phyloP scores from a whole-genome alignment of 345 rosid genomes.

The Salix viminalis region DNA sequence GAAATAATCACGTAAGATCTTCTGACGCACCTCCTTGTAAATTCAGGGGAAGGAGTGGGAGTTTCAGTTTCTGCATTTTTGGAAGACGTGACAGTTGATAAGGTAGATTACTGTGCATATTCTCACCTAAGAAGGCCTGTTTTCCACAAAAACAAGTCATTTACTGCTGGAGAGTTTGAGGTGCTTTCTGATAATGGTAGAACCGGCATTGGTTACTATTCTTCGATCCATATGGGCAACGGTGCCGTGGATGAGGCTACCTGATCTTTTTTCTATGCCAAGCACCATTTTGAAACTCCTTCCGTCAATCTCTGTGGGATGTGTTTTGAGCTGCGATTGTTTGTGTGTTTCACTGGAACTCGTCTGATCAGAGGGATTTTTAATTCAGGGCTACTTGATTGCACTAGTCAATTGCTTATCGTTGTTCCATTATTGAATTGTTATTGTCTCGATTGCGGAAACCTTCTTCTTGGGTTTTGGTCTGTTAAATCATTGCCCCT shows the following conservation, averaged over 20 bases:
- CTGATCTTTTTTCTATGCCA: background rate
- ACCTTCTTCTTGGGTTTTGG: background rate
- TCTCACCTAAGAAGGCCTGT: constrained; percentile 50
- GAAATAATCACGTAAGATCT: background rate
- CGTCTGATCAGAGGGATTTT: background rate
- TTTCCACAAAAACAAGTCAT: constrained; percentile 18
- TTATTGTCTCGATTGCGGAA: constrained; percentile 1
- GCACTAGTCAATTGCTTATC: background rate
- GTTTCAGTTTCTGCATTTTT: constrained; percentile 54
- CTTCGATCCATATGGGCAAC: background rate
- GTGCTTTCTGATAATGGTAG: constrained; percentile 35
- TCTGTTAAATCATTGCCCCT: background rate
- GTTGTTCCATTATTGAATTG: background rate
- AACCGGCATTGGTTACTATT: constrained; percentile 41
- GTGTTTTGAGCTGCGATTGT: background rate
- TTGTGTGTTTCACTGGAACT: background rate
- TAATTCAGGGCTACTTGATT: background rate
- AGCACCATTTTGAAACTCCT: background rate
- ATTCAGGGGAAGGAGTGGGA: constrained; percentile 87
- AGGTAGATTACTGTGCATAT: constrained; percentile 76
- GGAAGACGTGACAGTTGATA: constrained; percentile 44
- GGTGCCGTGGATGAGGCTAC: background rate
- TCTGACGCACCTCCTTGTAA: background rate
- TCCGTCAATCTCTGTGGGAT: background rate
- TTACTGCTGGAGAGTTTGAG: constrained; percentile 47